Evolutionary conservation across 306 rosid genomes (phyloP), one percentile per base, ranked within the genome.

Genomic region (Malus orientalis): DNA sequence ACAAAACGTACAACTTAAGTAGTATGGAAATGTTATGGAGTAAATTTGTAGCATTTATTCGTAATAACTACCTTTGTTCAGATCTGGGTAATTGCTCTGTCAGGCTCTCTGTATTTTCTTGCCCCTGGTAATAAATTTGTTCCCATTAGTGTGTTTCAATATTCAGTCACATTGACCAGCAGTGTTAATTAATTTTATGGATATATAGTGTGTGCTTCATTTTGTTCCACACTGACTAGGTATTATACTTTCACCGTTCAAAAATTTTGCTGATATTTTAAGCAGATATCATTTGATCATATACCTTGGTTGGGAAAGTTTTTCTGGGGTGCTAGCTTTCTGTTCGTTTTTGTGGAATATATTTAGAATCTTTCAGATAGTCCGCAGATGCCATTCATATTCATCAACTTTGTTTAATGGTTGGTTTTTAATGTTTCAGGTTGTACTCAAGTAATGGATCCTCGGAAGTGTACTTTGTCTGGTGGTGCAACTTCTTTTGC

Each of bases 401-500:
- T 23, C 40, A 36, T 71, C 62, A 11, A 75, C 61, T 63, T 69
- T 72, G 60, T 67, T 78, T 45, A 40, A 15, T 55, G 12, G 69
- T 68, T 49, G 38, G 70, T 9, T 66, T 81, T 32, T 49, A 71
- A 53, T 76, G 80, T 76, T 84, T 78, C 78, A 91, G 95, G 79
- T 67, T 74, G 71, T 55, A 79, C 25, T 40, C 57, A 51, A 45
- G 76, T 60, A 62, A 90, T 92, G 97, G 91, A 87, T 78, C 82
- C 67, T 75, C 20, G 84, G 82, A 90, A 87, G 84, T 80, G 88
- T 85, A 83, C 79, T 57, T 76, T 91, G 54, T 80, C 88, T 42
- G 83, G 78, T 58, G 74, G 78, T 61, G 87, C 86, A 61, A 80
- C 92, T 69, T 85, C 81, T 11, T 68, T 70, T 76, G 76, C 38